Conservation (phyloP, 352 stramenopile species). For the Phytophthora pluvialis region DNA sequence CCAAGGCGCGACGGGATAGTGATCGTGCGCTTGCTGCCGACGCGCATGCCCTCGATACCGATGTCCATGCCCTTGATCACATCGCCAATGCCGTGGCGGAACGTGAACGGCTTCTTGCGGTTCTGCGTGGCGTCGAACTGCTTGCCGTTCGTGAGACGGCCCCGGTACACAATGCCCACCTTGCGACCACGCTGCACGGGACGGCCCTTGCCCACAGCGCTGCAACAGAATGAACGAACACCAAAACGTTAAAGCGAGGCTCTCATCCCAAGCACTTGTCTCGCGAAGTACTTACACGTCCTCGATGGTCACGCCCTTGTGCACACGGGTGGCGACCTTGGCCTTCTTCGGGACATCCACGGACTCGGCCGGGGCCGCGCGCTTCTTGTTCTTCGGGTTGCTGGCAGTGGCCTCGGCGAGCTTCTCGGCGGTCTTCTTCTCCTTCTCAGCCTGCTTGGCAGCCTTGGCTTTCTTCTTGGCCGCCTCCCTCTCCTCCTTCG, state of each 20-base stretch:
- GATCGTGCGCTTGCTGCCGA: slow-evolving; percentile 93
- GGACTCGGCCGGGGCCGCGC: slow-evolving; percentile 56
- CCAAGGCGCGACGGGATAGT: slow-evolving; percentile 94
- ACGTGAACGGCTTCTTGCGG: slow-evolving; percentile 86
- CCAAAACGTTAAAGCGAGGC: slow-evolving; percentile 17
- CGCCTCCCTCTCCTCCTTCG: slow-evolving; percentile 36
- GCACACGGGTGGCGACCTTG: slow-evolving; percentile 58
- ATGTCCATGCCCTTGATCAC: slow-evolving; percentile 98
- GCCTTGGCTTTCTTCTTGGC: slow-evolving; percentile 45
- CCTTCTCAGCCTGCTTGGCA: slow-evolving; percentile 43
- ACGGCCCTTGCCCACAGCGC: slow-evolving; percentile 75
- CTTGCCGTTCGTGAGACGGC: slow-evolving; percentile 84
- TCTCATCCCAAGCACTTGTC: slow-evolving; percentile 4
- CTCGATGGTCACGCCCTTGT: slow-evolving; percentile 87
- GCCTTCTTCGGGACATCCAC: slow-evolving; percentile 83
- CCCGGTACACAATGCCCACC: slow-evolving; percentile 84
- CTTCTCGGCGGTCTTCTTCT: slow-evolving; percentile 62
- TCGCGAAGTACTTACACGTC: slow-evolving; percentile 55
- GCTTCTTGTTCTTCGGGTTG: slow-evolving; percentile 67
- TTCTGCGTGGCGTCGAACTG: slow-evolving; percentile 85
- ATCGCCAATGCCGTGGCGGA: slow-evolving; percentile 85
- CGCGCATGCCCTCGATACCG: slow-evolving; percentile 90
- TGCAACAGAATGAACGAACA: slow-evolving; percentile 27
- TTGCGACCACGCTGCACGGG: slow-evolving; percentile 66
- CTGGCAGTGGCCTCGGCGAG: slow-evolving; percentile 52